Evolutionary conservation across 2,329 filamentous ascomycete genomes (phyloP), one percentile per base, ranked within the genome.

Genomic region (Alternaria hordeiaustralica): DNA sequence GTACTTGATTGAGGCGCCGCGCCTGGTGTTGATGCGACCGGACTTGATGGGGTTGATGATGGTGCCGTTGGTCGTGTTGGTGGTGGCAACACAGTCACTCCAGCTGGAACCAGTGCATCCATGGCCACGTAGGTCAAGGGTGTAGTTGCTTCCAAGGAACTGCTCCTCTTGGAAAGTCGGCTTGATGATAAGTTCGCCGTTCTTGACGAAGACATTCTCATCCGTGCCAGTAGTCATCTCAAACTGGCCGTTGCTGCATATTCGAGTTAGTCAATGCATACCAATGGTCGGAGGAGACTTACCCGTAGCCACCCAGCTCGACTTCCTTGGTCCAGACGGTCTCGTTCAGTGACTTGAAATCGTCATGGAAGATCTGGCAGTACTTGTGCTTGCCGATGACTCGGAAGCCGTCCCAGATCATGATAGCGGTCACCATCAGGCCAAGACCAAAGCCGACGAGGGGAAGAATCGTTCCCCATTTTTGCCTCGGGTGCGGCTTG

Each of bases 401-500:
- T 54, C 82, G 82, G 43, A 94, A 77, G 5, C 93, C 93, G 69
- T 94, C 90, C 85, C 89, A 96, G 51, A 96, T 84, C 47, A 96
- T 81, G 72, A 94, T 87, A 1, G 85, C 92, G 1, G 90, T 87
- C 44, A 94, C 81, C 3, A 78, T 87, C 36, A 95, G 77, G 13
- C 93, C 93, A 13, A 94, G 64, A 4, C 89, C 51, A 54, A 96
- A 87, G 50, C 92, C 92, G 23, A 93, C 77, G 45, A 94, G 75
- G 3, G 92, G 92, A 61, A 96, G 86, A 66, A 95, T 93, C 3
- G 90, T 94, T 9, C 93, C 89, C 92, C 92, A 96, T 82, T 93
- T 96, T 84, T 95, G 91, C 78, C 89, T 91, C 12, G 90, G 89
- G 69, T 94, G 90, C 61, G 84, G 88, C 75, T 89, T 90, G n/a